A percentile compares a stretch with the other conserved stretches of the same genome.
Evolutionary conservation across 768 basidiomycete species (phyloP).

Genomic region (Boletus sp.): DNA sequence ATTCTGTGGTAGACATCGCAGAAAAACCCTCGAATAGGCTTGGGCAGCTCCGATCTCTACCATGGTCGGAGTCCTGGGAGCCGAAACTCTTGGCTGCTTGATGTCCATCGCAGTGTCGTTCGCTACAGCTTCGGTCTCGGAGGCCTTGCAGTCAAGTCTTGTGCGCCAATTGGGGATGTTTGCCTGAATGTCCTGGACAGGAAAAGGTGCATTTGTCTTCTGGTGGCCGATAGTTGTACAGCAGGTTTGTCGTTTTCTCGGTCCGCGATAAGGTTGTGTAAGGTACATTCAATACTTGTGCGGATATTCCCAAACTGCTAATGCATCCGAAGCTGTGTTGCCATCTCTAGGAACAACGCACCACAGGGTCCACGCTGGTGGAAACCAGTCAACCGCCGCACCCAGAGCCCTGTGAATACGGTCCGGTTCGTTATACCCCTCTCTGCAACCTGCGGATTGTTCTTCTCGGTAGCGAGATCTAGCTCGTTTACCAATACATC

Average conservation of each 20-base stretch:
- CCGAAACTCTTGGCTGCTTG: constrained; percentile 41
- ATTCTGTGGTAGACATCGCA: constrained; percentile 47
- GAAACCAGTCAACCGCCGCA: constrained; percentile 32
- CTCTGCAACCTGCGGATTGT: constrained; percentile 30
- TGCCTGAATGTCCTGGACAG: constrained; percentile 37
- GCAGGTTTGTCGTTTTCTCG: constrained; percentile 31
- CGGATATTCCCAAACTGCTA: constrained; percentile 45
- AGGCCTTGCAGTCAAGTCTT: constrained; percentile 31
- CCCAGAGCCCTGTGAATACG: constrained; percentile 37
- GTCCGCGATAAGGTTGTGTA: neutral
- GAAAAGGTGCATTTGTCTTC: constrained; percentile 38
- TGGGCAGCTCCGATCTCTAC: constrained; percentile 44
- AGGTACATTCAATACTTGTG: constrained; percentile 33
- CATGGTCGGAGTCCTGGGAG: constrained; percentile 38
- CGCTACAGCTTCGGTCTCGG: constrained; percentile 38
- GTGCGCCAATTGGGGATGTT: constrained; percentile 42
- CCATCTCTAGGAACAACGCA: constrained; percentile 39
- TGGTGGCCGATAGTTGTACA: constrained; percentile 42
- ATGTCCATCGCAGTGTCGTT: constrained; percentile 42
- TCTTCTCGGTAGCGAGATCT: constrained; percentile 34
- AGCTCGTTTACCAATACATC: constrained; percentile 31
- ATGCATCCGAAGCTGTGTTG: constrained; percentile 48
- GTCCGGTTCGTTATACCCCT: constrained; percentile 38
- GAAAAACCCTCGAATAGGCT: constrained; percentile 44
- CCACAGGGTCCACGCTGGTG: constrained; percentile 37